Base-by-base conservation (phyloP, 805 yeast genomes). In the Yarrowia osloensis region DNA sequence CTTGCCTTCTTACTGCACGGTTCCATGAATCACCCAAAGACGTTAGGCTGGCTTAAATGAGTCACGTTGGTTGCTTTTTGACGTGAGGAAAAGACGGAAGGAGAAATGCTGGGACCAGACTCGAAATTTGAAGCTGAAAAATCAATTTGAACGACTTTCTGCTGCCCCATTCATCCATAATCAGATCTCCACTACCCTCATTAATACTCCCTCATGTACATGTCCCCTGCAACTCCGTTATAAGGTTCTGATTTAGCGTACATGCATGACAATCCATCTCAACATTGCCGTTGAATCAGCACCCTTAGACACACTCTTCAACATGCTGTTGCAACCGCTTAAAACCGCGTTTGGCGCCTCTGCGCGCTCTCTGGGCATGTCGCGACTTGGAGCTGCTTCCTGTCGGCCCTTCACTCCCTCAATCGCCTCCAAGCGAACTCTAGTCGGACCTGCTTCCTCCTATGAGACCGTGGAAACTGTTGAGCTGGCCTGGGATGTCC, bases 401-500 rank as follows among this genome's bases (percentile, higher is more conserved):
- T 6, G 11, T 4, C 22, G 22, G 8, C 7, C 44, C 24, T 2
- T 37, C 15, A n/a, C 17, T 3, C 35, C 63, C 33, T 12, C 24
- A 1, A 8, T 39, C 3, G 11, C 28, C 31, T 7, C 66, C 42
- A 21, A 21, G 17, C 54, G 66, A 12, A 44, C 54, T 1, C 66
- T 61, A 2, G 42, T 61, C 4, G 66, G 66, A 0, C 66, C 31
- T 3, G 65, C 50, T 24, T 65, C 69, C 2, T 26, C 69, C 22
- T 49, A 66, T 13, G 31, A 52, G 5, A 65, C 35, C 35, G 67
- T 67, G 22, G 68, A 55, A 5, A 72, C 89, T 0, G 91, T 88
- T 2, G 76, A 79, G 31, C 77, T 89, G 54, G 79, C 78, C 2
- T 89, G 74, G 72, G 92, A 89, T 66, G 77, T 81, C 55, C 81